Percentiles rank a stretch among this genome's conserved stretches.
Evolutionary conservation across 805 yeast species (phyloP).

Genomic region (Cyberlindnera euphorbiiphila): DNA sequence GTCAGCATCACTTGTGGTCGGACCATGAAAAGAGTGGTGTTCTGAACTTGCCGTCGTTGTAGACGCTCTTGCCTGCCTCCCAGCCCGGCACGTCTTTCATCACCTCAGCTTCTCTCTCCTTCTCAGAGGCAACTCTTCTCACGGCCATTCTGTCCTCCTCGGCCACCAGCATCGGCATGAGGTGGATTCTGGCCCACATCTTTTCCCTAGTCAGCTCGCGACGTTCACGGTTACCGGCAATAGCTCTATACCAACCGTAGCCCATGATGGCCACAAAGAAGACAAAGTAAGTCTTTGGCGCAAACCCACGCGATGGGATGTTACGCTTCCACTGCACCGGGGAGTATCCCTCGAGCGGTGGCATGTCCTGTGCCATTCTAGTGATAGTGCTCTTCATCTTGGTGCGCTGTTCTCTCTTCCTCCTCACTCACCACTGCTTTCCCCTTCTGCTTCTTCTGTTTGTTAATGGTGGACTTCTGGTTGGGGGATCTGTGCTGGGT

Average conservation of each 20-base stretch:
- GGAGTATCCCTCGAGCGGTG: constrained; percentile 83
- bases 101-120: constrained; percentile 64
- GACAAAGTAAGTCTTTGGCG: constrained; percentile 69
- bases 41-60: constrained; percentile 38
- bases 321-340: constrained; percentile 88
- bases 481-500: not conserved
- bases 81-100: constrained; percentile 62
- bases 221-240: constrained; percentile 68
- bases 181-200: constrained; percentile 69
- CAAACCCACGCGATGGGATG: constrained; percentile 79
- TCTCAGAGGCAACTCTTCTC: constrained; percentile 62
- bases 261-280: constrained; percentile 59
- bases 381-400: constrained; percentile 2
- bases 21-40: constrained; percentile 33
- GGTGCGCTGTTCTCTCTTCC: not conserved
- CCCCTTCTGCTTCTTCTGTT: no score
- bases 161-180: constrained; percentile 72
- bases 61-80: constrained; percentile 48
- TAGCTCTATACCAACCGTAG: constrained; percentile 67
- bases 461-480: no score
- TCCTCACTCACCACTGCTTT: no score
- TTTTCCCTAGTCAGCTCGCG: constrained; percentile 73
- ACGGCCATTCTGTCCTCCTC: constrained; percentile 78
- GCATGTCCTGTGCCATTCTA: constrained; percentile 61
- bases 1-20: constrained; percentile 12